These are phyloP conservation scores for Bipolaris oryzae DNA, from an alignment of 2,329 filamentous ascomycete species.

Conservation along the genomic window DNA sequence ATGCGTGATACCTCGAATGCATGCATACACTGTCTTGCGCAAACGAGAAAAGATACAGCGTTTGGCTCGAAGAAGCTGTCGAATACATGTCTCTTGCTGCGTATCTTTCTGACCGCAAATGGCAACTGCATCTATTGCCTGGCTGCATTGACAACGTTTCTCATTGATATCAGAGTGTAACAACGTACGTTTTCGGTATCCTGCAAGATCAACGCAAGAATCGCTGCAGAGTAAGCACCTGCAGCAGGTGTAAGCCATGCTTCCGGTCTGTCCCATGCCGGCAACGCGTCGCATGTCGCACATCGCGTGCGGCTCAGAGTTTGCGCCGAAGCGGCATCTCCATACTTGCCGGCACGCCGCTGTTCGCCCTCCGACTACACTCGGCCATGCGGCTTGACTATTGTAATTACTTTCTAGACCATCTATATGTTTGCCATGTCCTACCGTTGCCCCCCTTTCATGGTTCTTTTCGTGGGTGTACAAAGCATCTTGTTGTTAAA, in stretches of 20 bases:
- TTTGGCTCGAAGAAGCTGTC: background rate
- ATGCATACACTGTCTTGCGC: background rate
- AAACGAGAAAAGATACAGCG: background rate
- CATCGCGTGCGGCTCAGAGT: slow-evolving; percentile 26
- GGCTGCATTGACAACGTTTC: background rate
- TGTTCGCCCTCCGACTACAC: background rate
- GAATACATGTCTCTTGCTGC: background rate
- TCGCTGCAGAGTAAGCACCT: slow-evolving; percentile 16
- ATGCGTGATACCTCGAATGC: slow-evolving; percentile 18
- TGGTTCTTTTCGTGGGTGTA: background rate
- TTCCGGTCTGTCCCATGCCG: slow-evolving; percentile 20
- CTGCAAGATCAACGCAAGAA: slow-evolving; percentile 7
- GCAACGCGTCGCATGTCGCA: slow-evolving; percentile 15
- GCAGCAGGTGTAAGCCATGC: slow-evolving; percentile 22
- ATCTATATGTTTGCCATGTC: background rate
- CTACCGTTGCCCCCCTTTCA: background rate
- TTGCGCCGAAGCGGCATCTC: slow-evolving; percentile 36
- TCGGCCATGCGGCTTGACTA: background rate
- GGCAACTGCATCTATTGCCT: background rate
- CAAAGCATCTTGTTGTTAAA: background rate
- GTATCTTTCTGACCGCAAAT: background rate
- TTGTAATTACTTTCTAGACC: background rate
- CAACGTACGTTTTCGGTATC: slow-evolving; percentile 2
- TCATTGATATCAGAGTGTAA: background rate
- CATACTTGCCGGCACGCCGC: slow-evolving; percentile 25